Conservation (phyloP, 2,329 filamentous ascomycete genomes). For the Coniochaeta ligniaria region DNA sequence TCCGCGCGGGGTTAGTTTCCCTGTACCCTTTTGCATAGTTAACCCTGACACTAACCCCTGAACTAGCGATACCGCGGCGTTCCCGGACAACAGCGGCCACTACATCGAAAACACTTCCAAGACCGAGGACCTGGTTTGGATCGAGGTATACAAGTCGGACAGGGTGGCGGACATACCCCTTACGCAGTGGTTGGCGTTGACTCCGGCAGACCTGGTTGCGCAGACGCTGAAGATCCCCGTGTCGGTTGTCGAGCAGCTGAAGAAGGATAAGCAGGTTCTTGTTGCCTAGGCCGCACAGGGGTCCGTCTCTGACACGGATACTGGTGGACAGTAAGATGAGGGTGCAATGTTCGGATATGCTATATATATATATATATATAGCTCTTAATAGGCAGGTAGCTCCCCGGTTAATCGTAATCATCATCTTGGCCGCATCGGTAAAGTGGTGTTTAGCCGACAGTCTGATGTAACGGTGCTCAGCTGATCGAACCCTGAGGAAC, state of each 20-base stretch:
- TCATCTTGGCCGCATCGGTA: not conserved
- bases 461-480: not conserved
- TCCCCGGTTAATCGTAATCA: not conserved
- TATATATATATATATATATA: not conserved
- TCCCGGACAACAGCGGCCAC: constrained; percentile 58
- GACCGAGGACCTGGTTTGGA: constrained; percentile 57
- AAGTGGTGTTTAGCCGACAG: not conserved
- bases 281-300: constrained; percentile 16
- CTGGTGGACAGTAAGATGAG: not conserved
- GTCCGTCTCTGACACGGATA: not conserved
- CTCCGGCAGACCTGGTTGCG: constrained; percentile 55
- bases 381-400: not conserved
- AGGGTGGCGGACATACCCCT: constrained; percentile 59
- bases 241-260: constrained; percentile 46
- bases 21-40: not conserved
- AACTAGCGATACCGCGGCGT: constrained; percentile 52
- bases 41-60: not conserved
- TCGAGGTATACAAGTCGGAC: constrained; percentile 64
- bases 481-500: not conserved
- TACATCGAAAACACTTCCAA: constrained; percentile 64
- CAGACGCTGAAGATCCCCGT: constrained; percentile 51
- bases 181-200: constrained; percentile 63
- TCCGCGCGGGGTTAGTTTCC: constrained; percentile 39
- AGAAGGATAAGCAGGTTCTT: constrained; percentile 58
- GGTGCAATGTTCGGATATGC: not conserved